Evolutionary conservation across 2,329 filamentous ascomycete genomes (phyloP).

Genomic region (Verticillium isaacii): DNA sequence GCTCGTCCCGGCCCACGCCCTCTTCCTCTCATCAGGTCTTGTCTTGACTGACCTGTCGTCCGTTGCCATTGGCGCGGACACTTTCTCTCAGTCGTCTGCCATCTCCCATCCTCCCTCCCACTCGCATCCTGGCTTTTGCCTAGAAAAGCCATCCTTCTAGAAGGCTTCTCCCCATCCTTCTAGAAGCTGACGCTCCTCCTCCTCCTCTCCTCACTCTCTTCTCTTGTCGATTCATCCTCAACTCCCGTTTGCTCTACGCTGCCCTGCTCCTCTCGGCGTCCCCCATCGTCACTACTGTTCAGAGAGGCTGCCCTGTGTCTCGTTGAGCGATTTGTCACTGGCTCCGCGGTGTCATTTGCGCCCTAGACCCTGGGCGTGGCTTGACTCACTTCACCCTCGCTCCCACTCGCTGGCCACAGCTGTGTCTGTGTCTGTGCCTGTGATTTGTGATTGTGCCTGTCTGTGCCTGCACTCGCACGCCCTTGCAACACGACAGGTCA

Average conservation of each 20-base stretch:
- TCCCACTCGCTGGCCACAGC: neutral
- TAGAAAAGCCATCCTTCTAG: neutral
- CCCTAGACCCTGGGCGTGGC: neutral
- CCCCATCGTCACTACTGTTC: neutral
- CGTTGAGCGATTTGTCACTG: neutral
- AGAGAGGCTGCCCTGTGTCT: neutral
- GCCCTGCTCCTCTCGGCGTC: neutral
- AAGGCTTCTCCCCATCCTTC: neutral
- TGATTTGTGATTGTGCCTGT: neutral
- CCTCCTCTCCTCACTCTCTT: neutral
- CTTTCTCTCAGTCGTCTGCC: neutral
- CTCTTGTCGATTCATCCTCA: neutral
- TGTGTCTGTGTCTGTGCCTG: neutral
- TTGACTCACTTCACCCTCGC: neutral
- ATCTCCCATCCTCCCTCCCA: neutral
- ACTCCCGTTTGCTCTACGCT: neutral
- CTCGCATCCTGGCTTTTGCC: neutral
- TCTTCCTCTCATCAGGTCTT: too few relatives aligned
- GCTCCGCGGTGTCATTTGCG: neutral
- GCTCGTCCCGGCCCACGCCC: neutral
- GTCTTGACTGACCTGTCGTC: too few relatives aligned
- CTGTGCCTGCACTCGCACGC: neutral
- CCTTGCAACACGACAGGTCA: neutral
- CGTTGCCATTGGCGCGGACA: neutral
- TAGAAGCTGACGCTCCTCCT: neutral